Percentiles rank a stretch among this genome's conserved stretches.
Conservation (phyloP, 2,329 filamentous ascomycete genomes). For the Neonectria neomacrospora region DNA sequence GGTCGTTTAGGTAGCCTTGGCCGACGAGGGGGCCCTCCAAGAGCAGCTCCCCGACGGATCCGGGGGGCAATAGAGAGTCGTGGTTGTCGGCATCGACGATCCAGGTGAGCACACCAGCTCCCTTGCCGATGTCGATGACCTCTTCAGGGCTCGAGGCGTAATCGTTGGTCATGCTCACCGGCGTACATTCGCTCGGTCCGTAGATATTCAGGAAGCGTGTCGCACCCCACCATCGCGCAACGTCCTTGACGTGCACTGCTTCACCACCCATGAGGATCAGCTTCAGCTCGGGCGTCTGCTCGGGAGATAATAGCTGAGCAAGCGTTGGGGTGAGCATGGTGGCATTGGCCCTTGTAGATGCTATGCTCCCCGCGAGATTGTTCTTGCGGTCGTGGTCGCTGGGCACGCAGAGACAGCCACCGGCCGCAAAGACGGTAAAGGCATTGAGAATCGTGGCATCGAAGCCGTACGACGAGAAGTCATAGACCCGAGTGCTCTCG, state of each 20-base stretch:
- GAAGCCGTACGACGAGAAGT: conserved; percentile 40
- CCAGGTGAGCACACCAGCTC: conserved; percentile 29
- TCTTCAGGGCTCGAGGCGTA: neutral
- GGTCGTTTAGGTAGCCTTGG: conserved; percentile 38
- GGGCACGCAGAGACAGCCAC: conserved; percentile 64
- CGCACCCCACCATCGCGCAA: neutral
- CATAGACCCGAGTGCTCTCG: conserved; percentile 29
- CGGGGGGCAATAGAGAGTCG: conserved; percentile 33
- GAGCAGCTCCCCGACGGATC: conserved; percentile 42
- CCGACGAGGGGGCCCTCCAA: conserved; percentile 43
- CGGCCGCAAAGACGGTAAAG: conserved; percentile 37
- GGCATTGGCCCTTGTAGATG: conserved; percentile 48
- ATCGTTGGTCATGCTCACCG: conserved; percentile 12
- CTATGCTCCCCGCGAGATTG: conserved; percentile 57
- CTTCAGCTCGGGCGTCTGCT: conserved; percentile 54
- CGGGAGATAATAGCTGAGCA: conserved; percentile 54
- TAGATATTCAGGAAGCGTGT: conserved; percentile 35
- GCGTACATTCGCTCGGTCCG: conserved; percentile 11
- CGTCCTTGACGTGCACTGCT: conserved; percentile 58
- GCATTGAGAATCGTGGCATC: conserved; percentile 31
- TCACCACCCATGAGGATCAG: conserved; percentile 58
- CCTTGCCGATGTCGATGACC: conserved; percentile 6
- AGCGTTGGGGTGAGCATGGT: conserved; percentile 56
- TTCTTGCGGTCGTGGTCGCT: conserved; percentile 63
- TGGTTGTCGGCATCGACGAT: conserved; percentile 34